Conservation (phyloP, 371 early-diverging fungal genomes). For the Mucor indicus region DNA sequence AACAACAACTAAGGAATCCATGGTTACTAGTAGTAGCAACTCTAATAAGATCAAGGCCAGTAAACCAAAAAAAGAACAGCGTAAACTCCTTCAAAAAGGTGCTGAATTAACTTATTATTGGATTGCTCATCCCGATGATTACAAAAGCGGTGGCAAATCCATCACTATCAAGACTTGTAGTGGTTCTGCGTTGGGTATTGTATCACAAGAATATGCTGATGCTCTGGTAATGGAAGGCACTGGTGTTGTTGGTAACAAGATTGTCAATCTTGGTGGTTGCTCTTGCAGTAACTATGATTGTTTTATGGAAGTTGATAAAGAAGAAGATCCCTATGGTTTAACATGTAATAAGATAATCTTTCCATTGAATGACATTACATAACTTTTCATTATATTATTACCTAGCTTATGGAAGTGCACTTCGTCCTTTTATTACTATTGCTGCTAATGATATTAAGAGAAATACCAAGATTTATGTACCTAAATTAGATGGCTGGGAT, state of each 20-base stretch:
- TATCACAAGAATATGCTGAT: constrained; percentile 42
- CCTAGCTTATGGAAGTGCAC: constrained; percentile 37
- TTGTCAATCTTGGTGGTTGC: constrained; percentile 50
- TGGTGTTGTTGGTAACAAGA: constrained; percentile 38
- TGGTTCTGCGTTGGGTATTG: constrained; percentile 39
- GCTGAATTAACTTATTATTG: constrained; percentile 51
- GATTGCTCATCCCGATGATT: constrained; percentile 42
- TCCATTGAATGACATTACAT: not conserved
- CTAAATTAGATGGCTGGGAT: constrained; percentile 39
- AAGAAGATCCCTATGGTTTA: constrained; percentile 44
- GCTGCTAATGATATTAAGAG: constrained; percentile 44
- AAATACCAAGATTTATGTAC: constrained; percentile 51
- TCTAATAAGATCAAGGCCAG: not conserved
- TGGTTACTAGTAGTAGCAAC: not conserved
- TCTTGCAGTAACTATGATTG: constrained; percentile 45
- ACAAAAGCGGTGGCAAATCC: constrained; percentile 23
- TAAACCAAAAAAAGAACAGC: constrained; percentile 9
- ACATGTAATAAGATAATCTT: constrained; percentile 25
- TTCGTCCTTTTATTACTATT: constrained; percentile 45
- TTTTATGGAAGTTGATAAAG: constrained; percentile 39
- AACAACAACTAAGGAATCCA: constrained; percentile 1
- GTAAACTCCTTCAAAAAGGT: constrained; percentile 36
- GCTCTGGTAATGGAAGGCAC: constrained; percentile 53
- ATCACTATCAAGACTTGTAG: constrained; percentile 42
- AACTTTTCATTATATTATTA: not conserved